phyloP scores from a whole-genome alignment of 805 yeast species.

The Metschnikowia colocasiae region DNA sequence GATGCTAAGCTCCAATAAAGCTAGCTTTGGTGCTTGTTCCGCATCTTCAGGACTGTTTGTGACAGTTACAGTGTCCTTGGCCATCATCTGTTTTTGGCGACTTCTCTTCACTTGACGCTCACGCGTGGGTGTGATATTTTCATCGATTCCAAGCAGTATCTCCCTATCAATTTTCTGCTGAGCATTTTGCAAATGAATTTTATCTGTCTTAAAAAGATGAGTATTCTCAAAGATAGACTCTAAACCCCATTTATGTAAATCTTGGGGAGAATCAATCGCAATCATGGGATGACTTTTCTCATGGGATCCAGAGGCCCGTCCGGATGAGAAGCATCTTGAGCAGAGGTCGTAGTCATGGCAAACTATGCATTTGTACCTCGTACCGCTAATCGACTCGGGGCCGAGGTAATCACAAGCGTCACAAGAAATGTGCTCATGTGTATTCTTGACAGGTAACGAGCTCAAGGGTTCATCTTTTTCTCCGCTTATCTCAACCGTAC shows the following conservation, averaged over 20 bases:
- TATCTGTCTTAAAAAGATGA: background rate
- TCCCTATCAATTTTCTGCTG: background rate
- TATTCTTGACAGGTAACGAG: background rate
- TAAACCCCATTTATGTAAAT: background rate
- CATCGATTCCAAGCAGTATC: background rate
- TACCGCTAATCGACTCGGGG: constrained; percentile 7
- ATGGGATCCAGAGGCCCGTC: constrained; percentile 5
- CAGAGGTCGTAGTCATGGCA: constrained; percentile 18
- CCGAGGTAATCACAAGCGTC: constrained; percentile 31
- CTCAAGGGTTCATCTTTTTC: background rate
- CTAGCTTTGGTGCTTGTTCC: background rate
- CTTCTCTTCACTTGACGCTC: background rate
- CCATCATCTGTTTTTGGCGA: background rate
- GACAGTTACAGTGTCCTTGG: background rate
- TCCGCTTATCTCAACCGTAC: background rate
- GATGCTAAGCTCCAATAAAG: background rate
- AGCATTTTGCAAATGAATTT: background rate
- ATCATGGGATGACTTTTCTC: constrained; percentile 15
- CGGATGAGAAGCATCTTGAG: constrained; percentile 8
- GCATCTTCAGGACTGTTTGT: background rate
- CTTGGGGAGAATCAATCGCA: constrained; percentile 6
- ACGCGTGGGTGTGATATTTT: background rate
- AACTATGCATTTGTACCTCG: constrained; percentile 17
- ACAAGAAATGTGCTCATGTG: constrained; percentile 30
- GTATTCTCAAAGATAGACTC: background rate